Evolutionary conservation across 2,329 filamentous ascomycete genomes (phyloP).

Genomic region (Epichloe glyceriae): DNA sequence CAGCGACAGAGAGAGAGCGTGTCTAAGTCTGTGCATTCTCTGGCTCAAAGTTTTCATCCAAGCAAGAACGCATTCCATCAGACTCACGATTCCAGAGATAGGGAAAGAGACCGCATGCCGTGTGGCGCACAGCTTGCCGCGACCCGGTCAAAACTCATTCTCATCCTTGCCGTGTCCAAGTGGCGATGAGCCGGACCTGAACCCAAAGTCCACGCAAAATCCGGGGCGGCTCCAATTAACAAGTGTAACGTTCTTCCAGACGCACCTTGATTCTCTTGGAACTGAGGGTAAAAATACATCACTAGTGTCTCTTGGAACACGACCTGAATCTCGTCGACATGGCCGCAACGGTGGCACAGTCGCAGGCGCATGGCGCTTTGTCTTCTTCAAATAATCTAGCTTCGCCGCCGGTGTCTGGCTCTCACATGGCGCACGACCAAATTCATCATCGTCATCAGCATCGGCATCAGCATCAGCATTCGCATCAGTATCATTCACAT

Average conservation of each 20-base stretch:
- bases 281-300: not conserved
- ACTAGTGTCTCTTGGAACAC: not conserved
- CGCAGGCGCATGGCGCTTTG: conserved; percentile 13
- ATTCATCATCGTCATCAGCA: no score
- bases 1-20: not conserved
- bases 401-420: conserved; percentile 6
- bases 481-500: not conserved
- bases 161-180: not conserved
- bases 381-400: conserved; percentile 8
- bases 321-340: conserved; percentile 8
- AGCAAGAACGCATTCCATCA: no score
- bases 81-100: not conserved
- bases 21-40: not conserved
- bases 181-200: conserved; percentile 6
- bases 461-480: not conserved
- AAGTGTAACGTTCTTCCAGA: not conserved
- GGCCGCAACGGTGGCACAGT: conserved; percentile 21
- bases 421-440: conserved; percentile 1
- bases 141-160: not conserved
- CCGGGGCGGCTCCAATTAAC: not conserved
- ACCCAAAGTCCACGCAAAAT: conserved; percentile 2
- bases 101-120: not conserved
- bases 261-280: not conserved
- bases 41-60: not conserved
- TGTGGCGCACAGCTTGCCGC: not conserved